Evolutionary conservation across 805 yeast genomes (phyloP), one percentile per base, ranked within the genome.

Genomic region (Candida loeiensis): DNA sequence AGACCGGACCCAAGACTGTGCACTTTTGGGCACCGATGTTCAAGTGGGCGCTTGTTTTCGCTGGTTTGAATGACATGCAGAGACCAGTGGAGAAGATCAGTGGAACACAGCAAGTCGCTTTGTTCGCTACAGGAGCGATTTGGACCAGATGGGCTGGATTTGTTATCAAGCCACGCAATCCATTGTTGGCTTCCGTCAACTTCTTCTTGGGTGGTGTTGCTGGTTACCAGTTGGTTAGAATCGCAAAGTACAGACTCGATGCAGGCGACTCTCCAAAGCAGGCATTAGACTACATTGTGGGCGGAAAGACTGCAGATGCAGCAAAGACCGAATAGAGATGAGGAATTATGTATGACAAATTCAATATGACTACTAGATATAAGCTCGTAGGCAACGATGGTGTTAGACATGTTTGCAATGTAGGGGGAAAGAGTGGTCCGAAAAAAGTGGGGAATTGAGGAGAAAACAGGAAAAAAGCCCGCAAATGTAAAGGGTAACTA

Each of bases 111-210:
- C 90, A 85, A 67, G 59, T 79, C 45, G 95, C 98, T 1, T 73
- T 91, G 43, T 74, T 85, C 53, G 89, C 90, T 34, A 91, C 99
- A 1, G 99, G 97, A 40, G 79, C 79, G 39, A 88, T 91, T 54
- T 91, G 99, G 99, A 91, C 99, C 25, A 80, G 99, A 63, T 91
- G 98, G 98, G 89, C 96, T 12, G 74, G 73, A 1, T 77, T 90
- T 65, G 93, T 90, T 48, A 91, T 91, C 58, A 79, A 71, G 49
- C 99, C 99, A 30, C 82, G 84, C 66, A 91, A 91, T 66, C 73
- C 75, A 51, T 69, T 93, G 45, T 73, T 93, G 50, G 99, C 98
- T 3, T 79, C 91, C 20, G 99, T 91, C 41, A 91, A 91, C 67
- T 88, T 89, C 73, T 91, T 93, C 75, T 70, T 91, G 40, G 96